Percentiles rank a stretch among this genome's conserved stretches.
These are phyloP conservation scores for Domatiomyces catenatus DNA, from an alignment of 2,329 filamentous ascomycete species.

Conservation along the genomic window DNA sequence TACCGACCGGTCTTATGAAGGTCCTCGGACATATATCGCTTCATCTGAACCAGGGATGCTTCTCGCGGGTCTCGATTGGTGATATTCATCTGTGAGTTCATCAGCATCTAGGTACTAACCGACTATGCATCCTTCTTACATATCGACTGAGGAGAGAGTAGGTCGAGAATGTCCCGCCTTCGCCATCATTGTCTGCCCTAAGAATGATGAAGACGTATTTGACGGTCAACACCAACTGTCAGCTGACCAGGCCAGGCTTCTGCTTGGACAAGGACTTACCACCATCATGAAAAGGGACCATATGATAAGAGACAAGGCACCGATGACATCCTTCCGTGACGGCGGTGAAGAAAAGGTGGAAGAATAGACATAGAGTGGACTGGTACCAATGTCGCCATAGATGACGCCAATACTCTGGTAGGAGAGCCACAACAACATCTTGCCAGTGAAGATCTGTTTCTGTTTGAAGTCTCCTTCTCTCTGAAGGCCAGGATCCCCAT, in stretches of 20 bases:
- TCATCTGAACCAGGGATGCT: slow-evolving; percentile 32
- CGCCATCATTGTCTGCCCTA: slow-evolving; percentile 40
- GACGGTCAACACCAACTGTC: slow-evolving; percentile 23
- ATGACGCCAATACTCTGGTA: slow-evolving; percentile 44
- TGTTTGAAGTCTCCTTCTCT: slow-evolving; percentile 13
- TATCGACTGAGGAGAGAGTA: slow-evolving; percentile 40
- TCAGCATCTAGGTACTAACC: not conserved
- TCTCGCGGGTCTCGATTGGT: slow-evolving; percentile 37
- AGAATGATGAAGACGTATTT: slow-evolving; percentile 43
- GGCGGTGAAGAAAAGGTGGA: slow-evolving; percentile 35
- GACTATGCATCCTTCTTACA: slow-evolving; percentile 20
- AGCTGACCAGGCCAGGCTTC: not conserved
- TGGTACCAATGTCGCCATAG: slow-evolving; percentile 45
- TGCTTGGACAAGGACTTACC: not conserved
- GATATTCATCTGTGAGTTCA: slow-evolving; percentile 28
- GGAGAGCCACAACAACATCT: slow-evolving; percentile 26
- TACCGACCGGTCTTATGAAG: slow-evolving; percentile 28
- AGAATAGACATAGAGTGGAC: slow-evolving; percentile 42
- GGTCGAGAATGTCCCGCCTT: slow-evolving; percentile 41
- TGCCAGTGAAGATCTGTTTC: slow-evolving; percentile 20
- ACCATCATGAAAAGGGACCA: slow-evolving; percentile 43
- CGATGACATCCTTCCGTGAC: slow-evolving; percentile 33
- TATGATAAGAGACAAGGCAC: slow-evolving; percentile 39
- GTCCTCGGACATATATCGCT: slow-evolving; percentile 31
- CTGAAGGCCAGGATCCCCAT: slow-evolving; percentile 14